Percentiles rank a stretch among this genome's conserved stretches.
Evolutionary conservation across 257 asterid species (phyloP).

Genomic region (Hygrophila difformis): DNA sequence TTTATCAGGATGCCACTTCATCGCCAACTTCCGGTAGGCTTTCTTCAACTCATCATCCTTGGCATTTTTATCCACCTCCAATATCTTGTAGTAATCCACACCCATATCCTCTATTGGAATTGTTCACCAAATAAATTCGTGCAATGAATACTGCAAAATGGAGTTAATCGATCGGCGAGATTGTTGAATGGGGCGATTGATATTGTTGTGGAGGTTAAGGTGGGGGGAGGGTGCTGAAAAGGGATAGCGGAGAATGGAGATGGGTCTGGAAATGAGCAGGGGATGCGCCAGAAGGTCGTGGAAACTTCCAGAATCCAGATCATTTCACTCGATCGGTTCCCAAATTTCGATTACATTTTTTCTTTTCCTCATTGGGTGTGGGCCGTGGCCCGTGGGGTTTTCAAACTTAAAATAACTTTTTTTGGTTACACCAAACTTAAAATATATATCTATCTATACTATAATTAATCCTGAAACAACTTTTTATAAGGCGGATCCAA

Average conservation of each 20-base stretch:
- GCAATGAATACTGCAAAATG: not conserved
- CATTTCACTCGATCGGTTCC: too few relatives aligned
- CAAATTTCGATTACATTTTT: too few relatives aligned
- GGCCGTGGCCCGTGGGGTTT: too few relatives aligned
- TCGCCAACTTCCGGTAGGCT: constrained; percentile 58
- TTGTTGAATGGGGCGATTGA: not conserved
- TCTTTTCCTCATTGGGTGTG: too few relatives aligned
- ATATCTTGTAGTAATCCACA: constrained; percentile 17
- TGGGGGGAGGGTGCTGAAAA: not conserved
- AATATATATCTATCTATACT: too few relatives aligned
- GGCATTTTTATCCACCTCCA: constrained; percentile 16
- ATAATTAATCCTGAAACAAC: too few relatives aligned
- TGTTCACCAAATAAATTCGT: not conserved
- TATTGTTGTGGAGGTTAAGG: not conserved
- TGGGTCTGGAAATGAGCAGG: not conserved
- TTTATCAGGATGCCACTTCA: constrained; percentile 75
- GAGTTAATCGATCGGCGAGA: not conserved
- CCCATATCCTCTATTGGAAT: constrained; percentile 5
- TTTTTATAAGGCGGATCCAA: too few relatives aligned
- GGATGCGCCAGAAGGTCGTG: not conserved
- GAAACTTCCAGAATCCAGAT: constrained; percentile 12
- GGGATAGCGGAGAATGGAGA: not conserved
- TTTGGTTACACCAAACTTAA: too few relatives aligned
- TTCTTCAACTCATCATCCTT: constrained; percentile 51
- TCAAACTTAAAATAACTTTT: too few relatives aligned